These are phyloP conservation scores for Chrysoporthe puriensis DNA, from an alignment of 2,329 filamentous ascomycete species.

Conservation along the genomic window DNA sequence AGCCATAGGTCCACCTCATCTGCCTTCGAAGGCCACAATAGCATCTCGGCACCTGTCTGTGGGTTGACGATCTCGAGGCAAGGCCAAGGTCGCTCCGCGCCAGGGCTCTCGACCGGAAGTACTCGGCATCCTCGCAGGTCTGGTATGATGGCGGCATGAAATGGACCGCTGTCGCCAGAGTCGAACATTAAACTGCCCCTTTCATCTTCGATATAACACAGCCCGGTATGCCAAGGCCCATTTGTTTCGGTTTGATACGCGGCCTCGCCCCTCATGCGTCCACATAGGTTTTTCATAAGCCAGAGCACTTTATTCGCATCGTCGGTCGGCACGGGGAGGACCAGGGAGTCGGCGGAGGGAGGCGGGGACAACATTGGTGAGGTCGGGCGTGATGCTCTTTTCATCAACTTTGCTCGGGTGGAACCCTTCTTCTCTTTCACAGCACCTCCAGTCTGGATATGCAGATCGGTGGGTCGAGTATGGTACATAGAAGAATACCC, in stretches of 20 bases:
- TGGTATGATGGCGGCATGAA: slow-evolving; percentile 68
- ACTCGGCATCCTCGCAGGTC: slow-evolving; percentile 77
- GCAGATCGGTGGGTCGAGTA: slow-evolving; percentile 41
- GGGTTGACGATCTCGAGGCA: slow-evolving; percentile 60
- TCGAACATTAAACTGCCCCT: slow-evolving; percentile 76
- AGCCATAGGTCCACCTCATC: slow-evolving; percentile 80
- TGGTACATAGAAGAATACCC: slow-evolving; percentile 46
- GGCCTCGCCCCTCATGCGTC: slow-evolving; percentile 78
- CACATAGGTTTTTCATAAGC: slow-evolving; percentile 77
- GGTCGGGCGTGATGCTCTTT: slow-evolving; percentile 59
- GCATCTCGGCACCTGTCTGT: slow-evolving; percentile 61
- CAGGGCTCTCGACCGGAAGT: slow-evolving; percentile 55
- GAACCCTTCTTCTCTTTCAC: slow-evolving; percentile 53
- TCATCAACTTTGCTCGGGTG: slow-evolving; percentile 55
- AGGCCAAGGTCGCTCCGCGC: slow-evolving; percentile 49
- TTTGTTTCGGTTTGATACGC: slow-evolving; percentile 68
- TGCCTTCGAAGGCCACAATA: slow-evolving; percentile 65
- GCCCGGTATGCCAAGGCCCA: slow-evolving; percentile 70
- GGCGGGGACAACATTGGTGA: slow-evolving; percentile 59
- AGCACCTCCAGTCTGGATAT: slow-evolving; percentile 37
- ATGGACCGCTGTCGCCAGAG: slow-evolving; percentile 66
- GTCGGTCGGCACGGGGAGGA: slow-evolving; percentile 62
- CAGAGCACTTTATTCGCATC: slow-evolving; percentile 74
- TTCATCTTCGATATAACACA: slow-evolving; percentile 78
- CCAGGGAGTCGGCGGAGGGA: slow-evolving; percentile 63